phyloP scores from a whole-genome alignment of 1,284 basidiomycete genomes.

The Mycosarcoma maydis region DNA sequence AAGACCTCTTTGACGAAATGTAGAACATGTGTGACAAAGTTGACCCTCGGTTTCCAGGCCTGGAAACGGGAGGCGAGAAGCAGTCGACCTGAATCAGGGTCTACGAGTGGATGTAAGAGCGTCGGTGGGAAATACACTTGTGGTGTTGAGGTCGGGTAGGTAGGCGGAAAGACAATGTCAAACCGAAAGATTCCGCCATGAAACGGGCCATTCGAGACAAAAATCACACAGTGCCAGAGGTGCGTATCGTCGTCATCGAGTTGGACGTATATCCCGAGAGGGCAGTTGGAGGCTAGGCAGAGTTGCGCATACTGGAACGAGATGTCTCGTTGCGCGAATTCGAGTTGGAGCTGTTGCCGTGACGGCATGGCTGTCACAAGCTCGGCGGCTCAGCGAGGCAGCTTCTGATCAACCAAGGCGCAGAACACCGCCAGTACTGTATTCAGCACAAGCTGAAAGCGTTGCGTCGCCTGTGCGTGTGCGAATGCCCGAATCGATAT shows the following conservation, averaged over 20 bases:
- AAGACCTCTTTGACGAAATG: constrained; percentile 43
- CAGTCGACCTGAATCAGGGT: constrained; percentile 42
- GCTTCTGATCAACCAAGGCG: too few species aligned
- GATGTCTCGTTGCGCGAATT: constrained; percentile 46
- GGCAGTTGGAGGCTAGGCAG: constrained; percentile 38
- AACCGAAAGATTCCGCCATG: constrained; percentile 55
- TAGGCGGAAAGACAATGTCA: constrained; percentile 47
- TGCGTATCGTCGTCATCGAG: constrained; percentile 47
- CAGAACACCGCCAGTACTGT: too few species aligned
- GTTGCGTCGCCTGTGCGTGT: too few species aligned
- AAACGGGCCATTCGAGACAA: constrained; percentile 46
- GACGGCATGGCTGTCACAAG: too few species aligned
- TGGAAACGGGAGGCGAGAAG: constrained; percentile 30
- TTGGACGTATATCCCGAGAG: constrained; percentile 44
- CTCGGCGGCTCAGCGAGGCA: too few species aligned
- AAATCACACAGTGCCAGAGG: constrained; percentile 51
- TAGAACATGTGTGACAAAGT: constrained; percentile 44
- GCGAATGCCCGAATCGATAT: too few species aligned
- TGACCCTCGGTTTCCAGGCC: constrained; percentile 32
- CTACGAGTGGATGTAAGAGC: constrained; percentile 51
- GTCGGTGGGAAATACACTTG: constrained; percentile 50
- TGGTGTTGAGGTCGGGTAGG: constrained; percentile 39
- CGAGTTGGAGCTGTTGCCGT: constrained; percentile 27
- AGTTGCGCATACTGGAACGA: constrained; percentile 50
- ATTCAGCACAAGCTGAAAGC: too few species aligned